Percentiles rank a stretch among this genome's conserved stretches.
These are phyloP conservation scores for Cenococcum geophilum DNA, from an alignment of 495 filamentous ascomycete genomes.

Conservation along the genomic window DNA sequence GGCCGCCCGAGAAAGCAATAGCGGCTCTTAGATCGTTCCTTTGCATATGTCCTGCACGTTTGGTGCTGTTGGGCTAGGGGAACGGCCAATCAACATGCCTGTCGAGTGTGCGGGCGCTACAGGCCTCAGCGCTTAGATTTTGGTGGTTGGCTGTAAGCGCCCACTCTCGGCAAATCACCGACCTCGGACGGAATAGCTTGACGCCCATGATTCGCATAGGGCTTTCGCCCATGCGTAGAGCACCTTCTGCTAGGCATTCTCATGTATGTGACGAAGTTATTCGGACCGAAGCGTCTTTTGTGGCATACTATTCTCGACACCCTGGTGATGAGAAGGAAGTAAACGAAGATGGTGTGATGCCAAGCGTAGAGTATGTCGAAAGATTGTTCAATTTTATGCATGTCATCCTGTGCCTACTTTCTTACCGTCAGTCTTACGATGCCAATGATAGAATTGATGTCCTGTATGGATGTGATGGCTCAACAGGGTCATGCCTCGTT, in stretches of 20 bases:
- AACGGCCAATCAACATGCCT: conserved; percentile 26
- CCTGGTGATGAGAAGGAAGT: neutral
- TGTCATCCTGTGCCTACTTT: too few relatives aligned
- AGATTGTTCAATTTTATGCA: too few relatives aligned
- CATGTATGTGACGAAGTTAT: conserved; percentile 30
- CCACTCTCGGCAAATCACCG: conserved; percentile 18
- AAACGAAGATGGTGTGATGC: neutral
- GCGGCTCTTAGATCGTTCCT: conserved; percentile 26
- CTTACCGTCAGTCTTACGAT: too few relatives aligned
- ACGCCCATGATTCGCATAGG: neutral
- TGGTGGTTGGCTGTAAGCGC: conserved; percentile 32
- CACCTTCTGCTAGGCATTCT: conserved; percentile 20
- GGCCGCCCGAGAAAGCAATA: conserved; percentile 26
- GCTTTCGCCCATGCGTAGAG: conserved; percentile 17
- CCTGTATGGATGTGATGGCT: too few relatives aligned
- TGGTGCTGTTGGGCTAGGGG: conserved; percentile 11
- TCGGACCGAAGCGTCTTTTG: conserved; percentile 24
- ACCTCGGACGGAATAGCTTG: neutral
- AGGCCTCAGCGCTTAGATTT: conserved; percentile 28
- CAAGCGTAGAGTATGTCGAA: too few relatives aligned
- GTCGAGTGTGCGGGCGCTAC: conserved; percentile 28
- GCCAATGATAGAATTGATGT: too few relatives aligned
- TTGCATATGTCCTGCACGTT: conserved; percentile 23
- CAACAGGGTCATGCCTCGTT: too few relatives aligned
- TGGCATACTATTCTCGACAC: conserved; percentile 24